A percentile compares a stretch with the other conserved stretches of the same genome.
Evolutionary conservation across 345 rosid species (phyloP).

Genomic region (Arabidopsis arenosa): DNA sequence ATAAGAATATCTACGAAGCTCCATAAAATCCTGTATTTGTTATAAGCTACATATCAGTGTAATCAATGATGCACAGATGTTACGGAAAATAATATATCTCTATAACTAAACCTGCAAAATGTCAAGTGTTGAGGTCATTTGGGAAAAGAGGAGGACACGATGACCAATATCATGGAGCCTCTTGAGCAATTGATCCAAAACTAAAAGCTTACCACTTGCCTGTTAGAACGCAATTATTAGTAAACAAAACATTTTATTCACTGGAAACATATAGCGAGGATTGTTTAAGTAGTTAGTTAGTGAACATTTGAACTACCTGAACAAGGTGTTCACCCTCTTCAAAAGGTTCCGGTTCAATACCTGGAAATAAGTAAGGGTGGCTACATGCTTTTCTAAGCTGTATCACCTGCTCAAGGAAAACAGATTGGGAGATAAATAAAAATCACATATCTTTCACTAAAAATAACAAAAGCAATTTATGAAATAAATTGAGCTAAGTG

Average conservation of each 20-base stretch:
- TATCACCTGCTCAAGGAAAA: conserved; percentile 60
- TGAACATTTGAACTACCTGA: conserved; percentile 57
- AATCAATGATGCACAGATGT: not conserved
- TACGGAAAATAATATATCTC: not conserved
- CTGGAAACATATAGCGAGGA: not conserved
- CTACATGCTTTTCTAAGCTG: conserved; percentile 92
- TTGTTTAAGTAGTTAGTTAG: conserved; percentile 6
- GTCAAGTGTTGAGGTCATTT: conserved; percentile 92
- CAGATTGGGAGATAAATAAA: not conserved
- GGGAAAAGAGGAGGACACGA: conserved; percentile 90
- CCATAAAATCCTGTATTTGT: conserved; percentile 73
- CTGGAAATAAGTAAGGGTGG: conserved; percentile 94
- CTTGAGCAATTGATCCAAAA: conserved; percentile 72
- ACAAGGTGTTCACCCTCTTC: conserved; percentile 94
- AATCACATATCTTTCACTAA: conserved; percentile 10
- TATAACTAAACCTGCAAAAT: conserved; percentile 69
- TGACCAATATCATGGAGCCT: conserved; percentile 70
- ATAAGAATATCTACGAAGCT: conserved; percentile 77
- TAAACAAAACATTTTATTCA: not conserved
- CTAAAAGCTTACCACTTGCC: conserved; percentile 88
- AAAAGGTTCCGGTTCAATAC: conserved; percentile 92
- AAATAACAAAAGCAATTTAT: conserved; percentile 11
- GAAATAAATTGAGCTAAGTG: conserved; percentile 14
- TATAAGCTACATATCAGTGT: conserved; percentile 21
- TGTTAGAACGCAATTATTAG: conserved; percentile 38